These are phyloP conservation scores for Gastrolobium bilobum DNA, from an alignment of 306 rosid genomes.

Conservation along the genomic window DNA sequence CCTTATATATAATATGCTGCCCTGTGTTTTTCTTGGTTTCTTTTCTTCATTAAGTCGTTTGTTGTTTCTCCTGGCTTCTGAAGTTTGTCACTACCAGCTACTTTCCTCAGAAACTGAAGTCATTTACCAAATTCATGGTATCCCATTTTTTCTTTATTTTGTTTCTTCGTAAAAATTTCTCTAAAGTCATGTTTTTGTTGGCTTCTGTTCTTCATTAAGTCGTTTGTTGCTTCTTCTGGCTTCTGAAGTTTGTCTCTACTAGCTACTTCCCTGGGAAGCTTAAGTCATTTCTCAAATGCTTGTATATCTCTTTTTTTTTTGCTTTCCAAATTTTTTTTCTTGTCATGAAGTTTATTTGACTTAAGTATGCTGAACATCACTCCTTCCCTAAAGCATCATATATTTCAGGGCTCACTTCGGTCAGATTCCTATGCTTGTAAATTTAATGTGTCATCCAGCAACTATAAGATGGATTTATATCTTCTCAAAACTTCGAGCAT, in stretches of 20 bases:
- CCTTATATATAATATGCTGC: no score
- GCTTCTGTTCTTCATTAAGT: neutral
- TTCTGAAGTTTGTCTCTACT: constrained; percentile 7
- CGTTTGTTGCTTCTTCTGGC: neutral
- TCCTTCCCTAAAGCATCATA: neutral
- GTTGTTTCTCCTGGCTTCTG: constrained; percentile 9
- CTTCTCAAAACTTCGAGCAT: neutral
- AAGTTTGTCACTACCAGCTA: neutral
- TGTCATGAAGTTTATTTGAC: neutral
- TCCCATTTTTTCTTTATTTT: neutral
- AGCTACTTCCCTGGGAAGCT: constrained; percentile 21
- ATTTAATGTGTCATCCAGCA: constrained; percentile 12
- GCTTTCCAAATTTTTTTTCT: neutral
- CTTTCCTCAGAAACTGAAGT: constrained; percentile 26
- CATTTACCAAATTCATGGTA: neutral
- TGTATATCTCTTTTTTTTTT: neutral
- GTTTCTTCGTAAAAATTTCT: no score
- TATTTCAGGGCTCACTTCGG: neutral
- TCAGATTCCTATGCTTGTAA: constrained; percentile 1
- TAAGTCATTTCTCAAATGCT: constrained; percentile 25
- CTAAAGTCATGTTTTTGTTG: neutral
- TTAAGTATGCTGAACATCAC: neutral
- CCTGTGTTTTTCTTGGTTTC: constrained; percentile 7
- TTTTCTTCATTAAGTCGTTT: neutral
- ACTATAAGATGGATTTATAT: neutral